Evolutionary conservation across 2,329 filamentous ascomycete genomes (phyloP).

Genomic region (Calonectria multiphialidica): DNA sequence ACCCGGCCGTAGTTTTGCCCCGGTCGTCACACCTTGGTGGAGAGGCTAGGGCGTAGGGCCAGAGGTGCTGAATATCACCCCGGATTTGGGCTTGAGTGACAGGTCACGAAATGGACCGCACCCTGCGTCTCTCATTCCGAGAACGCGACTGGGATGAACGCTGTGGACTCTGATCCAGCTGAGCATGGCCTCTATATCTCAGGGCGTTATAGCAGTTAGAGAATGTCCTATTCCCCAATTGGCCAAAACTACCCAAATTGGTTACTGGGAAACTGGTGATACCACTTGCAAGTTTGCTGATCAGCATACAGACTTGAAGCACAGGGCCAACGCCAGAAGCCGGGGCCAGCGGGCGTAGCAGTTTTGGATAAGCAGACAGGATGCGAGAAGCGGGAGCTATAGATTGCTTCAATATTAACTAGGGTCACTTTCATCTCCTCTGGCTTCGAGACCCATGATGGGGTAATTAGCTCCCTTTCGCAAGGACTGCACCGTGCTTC

Average conservation of each 20-base stretch:
- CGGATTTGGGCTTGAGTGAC: conserved; percentile 38
- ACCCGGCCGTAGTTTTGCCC: conserved; percentile 35
- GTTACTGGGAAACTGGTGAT: neutral
- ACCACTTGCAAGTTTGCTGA: conserved; percentile 22
- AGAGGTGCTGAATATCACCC: conserved; percentile 30
- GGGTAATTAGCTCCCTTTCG: conserved; percentile 6
- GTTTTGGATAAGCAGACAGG: conserved; percentile 4
- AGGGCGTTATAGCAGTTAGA: neutral
- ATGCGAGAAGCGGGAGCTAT: neutral
- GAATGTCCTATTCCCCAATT: neutral
- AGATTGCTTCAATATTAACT: neutral
- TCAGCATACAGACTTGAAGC: conserved; percentile 27
- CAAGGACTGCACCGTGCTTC: conserved; percentile 9
- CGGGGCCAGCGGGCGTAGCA: neutral
- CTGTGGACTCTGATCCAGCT: conserved; percentile 27
- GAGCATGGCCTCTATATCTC: conserved; percentile 19
- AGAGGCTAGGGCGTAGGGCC: conserved; percentile 24
- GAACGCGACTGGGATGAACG: conserved; percentile 17
- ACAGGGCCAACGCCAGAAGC: neutral
- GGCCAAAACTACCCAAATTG: neutral
- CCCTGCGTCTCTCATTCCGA: conserved; percentile 20
- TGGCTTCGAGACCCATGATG: neutral
- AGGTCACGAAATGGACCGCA: conserved; percentile 21
- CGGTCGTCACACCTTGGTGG: conserved; percentile 41
- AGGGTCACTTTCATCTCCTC: neutral